A percentile compares a stretch with the other conserved stretches of the same genome.
phyloP scores from a whole-genome alignment of 176 grass and related monocot species.

The Cocos nucifera region DNA sequence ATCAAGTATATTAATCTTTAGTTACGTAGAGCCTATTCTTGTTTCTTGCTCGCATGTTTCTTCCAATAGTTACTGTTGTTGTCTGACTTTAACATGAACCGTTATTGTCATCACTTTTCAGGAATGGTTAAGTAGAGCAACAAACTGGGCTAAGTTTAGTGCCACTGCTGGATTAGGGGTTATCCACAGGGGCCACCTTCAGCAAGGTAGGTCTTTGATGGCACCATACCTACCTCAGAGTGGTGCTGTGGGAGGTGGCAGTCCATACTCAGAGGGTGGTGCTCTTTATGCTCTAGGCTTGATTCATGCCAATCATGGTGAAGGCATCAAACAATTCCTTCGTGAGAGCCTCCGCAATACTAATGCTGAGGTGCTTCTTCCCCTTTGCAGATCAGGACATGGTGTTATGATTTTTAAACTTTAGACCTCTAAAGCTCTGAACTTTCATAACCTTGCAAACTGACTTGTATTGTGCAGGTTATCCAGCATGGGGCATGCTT shows the following conservation, averaged over 20 bases:
- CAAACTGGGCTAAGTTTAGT: constrained; percentile 99
- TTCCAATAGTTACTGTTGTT: background rate
- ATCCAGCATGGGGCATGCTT: constrained; percentile 97
- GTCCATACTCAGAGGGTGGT: constrained; percentile 98
- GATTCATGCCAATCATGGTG: constrained; percentile 99
- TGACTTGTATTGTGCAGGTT: constrained; percentile 39
- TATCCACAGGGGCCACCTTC: constrained; percentile 96
- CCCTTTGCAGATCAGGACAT: constrained; percentile 2
- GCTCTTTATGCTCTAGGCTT: constrained; percentile 93
- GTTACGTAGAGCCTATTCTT: no score
- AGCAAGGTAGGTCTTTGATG: constrained; percentile 96
- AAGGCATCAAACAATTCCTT: constrained; percentile 98
- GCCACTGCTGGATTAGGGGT: constrained; percentile 93
- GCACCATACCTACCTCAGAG: constrained; percentile 97
- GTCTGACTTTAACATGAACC: background rate
- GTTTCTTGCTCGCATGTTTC: no score
- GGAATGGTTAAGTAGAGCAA: constrained; percentile 99
- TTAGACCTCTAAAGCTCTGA: background rate
- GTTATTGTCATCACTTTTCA: constrained; percentile 23
- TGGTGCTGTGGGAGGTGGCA: constrained; percentile 82
- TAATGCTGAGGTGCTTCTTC: constrained; percentile 56
- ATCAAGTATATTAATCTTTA: no score
- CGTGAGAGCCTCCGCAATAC: constrained; percentile 89
- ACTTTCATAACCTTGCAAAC: background rate
- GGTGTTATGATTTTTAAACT: no score